Base-by-base conservation (phyloP, 2,329 filamentous ascomycete genomes). In the Penicillium corylophilum region DNA sequence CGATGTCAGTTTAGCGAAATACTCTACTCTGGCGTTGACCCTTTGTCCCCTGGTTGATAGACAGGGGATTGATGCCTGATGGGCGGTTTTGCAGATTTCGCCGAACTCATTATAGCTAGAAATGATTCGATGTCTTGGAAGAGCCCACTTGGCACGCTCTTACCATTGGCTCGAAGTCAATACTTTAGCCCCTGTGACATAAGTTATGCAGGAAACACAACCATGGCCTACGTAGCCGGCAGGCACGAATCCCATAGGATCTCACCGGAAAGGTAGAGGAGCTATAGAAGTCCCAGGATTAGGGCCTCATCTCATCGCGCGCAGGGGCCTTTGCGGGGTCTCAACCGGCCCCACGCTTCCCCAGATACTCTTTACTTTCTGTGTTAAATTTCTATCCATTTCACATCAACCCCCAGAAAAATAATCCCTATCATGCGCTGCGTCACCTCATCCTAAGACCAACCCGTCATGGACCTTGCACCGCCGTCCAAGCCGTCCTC, bases 401-500 rank as follows among this genome's bases (percentile, higher is more conserved):
- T 28, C 23, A 47, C 39, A n/a, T 47, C 38, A 3, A 40, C 20
- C 22, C n/a, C 16, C 20, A 33, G 10, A 29, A 23, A 44, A 7
- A 15, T 35, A 16, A 12, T 36, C 33, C 40, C 33, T 42, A 24
- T 13, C 42, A 50, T 50, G 48, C 35, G 16, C 48, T 42, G 5
- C 18, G 13, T n/a, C n/a, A 35, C 42, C 26, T 33, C 13, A 16
- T 29, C 12, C 22, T 46, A 43, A 53, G 23, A 36, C 43, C 29
- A 44, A 47, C 44, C 22, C 42, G 53, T 44, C 39, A 70, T 69
- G 64, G 55, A 64, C 50, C 56, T 53, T 41, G 47, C 48, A 49
- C 42, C 47, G 33, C 51, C 51, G 58, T 50, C 60, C 47, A 57
- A 61, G 36, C 63, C 64, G 40, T 44, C 62, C 22, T 50, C 53